phyloP scores from a whole-genome alignment of 2,329 filamentous ascomycete species.

The Fusarium foetens region DNA sequence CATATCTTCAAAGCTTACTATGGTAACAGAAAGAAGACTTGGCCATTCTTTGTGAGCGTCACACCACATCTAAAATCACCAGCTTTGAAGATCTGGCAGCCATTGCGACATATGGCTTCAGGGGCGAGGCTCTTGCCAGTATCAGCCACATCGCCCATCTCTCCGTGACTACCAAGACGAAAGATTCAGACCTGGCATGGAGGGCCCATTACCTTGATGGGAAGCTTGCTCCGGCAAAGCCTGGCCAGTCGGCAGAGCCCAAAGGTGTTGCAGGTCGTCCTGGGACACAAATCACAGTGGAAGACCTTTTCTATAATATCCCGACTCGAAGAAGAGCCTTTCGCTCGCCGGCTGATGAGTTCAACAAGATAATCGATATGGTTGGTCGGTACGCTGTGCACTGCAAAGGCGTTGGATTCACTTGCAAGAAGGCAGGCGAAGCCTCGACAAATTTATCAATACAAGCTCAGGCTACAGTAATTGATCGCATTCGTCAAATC shows the following conservation, averaged over 20 bases:
- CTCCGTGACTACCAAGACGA: slow-evolving; percentile 92
- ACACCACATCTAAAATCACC: slow-evolving; percentile 96
- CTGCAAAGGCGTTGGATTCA: slow-evolving; percentile 90
- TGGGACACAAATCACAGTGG: slow-evolving; percentile 95
- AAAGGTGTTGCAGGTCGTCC: slow-evolving; percentile 87
- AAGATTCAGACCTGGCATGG: slow-evolving; percentile 88
- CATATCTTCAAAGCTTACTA: slow-evolving; percentile 24
- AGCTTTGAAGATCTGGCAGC: slow-evolving; percentile 90
- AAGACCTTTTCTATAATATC: slow-evolving; percentile 97
- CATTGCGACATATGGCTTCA: slow-evolving; percentile 97
- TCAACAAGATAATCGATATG: slow-evolving; percentile 96
- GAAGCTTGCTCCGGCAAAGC: slow-evolving; percentile 82
- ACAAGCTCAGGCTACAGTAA: slow-evolving; percentile 73
- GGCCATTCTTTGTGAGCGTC: slow-evolving; percentile 90
- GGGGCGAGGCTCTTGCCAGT: slow-evolving; percentile 93
- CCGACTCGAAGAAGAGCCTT: slow-evolving; percentile 90
- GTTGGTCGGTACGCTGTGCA: slow-evolving; percentile 94
- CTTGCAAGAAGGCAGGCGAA: slow-evolving; percentile 96
- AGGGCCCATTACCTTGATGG: slow-evolving; percentile 88
- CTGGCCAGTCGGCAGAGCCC: slow-evolving; percentile 85
- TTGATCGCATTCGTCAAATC: slow-evolving; percentile 90
- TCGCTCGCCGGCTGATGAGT: slow-evolving; percentile 91
- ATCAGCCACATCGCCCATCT: slow-evolving; percentile 99
- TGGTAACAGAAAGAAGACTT: slow-evolving; percentile 81
- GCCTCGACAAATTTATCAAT: slow-evolving; percentile 84